Evolutionary conservation across 2,329 filamentous ascomycete genomes (phyloP), one percentile per base, ranked within the genome.

Genomic region (Colletotrichum godetiae): DNA sequence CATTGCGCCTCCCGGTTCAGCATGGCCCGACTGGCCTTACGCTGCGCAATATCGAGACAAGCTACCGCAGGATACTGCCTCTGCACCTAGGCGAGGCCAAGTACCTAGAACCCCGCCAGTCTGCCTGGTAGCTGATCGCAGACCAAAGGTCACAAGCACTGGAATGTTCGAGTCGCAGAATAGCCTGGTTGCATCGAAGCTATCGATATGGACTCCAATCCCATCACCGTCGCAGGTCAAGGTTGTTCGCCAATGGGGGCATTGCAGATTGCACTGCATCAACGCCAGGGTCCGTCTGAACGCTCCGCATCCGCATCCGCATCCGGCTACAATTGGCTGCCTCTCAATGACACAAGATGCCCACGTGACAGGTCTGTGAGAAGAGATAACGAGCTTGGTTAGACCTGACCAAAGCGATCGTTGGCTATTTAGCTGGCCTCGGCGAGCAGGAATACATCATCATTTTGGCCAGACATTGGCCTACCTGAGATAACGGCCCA

Each of bases 311-410:
- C 61, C 57, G 61, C 55, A 29, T 52, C 22, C 57, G 56, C 46
- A 29, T 52, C 22, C 71, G 71, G 55, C 60, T 71, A 60, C 29
- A 24, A 22, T 61, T 67, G 67, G 65, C 55, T 49, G 27, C 52
- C 15, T 19, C 8, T 19, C 42, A 24, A 68, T 55, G 59, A 46
- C 59, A 63, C 11, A 56, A 5, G 8, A 11, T 13, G 4, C 29
- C 66, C 66, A 64, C 66, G 66, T 72, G 69, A 64, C 12, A n/a
- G 49, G 60, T 53, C 67, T 29, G 60, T 52, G 7, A 10, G 15
- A 67, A 53, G 67, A 37, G 55, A 29, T 13, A 62, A 46, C 24
- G 22, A 15, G 27, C 24, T 65, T 53, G 63, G 29, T n/a, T 24
- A 7, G 61, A 61, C 29, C 3, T n/a, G 1, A 1, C 69, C 52